phyloP scores from a whole-genome alignment of 805 yeast genomes.

The Starmerella asiatica region DNA sequence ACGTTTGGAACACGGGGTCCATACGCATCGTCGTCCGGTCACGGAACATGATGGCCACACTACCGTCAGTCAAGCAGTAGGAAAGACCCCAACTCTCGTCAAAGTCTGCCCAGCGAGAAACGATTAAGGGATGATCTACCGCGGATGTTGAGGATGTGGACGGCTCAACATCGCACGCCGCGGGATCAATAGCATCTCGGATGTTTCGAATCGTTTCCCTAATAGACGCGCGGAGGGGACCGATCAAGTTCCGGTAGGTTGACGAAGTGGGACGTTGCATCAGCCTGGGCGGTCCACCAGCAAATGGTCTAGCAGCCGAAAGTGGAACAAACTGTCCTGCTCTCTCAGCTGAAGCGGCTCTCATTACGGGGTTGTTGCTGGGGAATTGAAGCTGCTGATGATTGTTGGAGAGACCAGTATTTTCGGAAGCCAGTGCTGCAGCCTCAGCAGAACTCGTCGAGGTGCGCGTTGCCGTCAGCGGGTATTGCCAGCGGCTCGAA shows the following conservation, averaged over 20 bases:
- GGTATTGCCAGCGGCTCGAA: not conserved
- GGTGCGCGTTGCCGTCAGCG: slow-evolving; percentile 12
- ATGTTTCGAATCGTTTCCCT: slow-evolving; percentile 9
- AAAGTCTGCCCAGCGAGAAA: slow-evolving; percentile 94
- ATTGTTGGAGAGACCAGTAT: not conserved
- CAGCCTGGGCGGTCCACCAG: slow-evolving; percentile 5
- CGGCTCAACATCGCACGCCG: not conserved
- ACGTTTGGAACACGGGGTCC: slow-evolving; percentile 40
- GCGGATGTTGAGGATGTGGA: slow-evolving; percentile 1
- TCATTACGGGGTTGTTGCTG: no score
- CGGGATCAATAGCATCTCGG: slow-evolving; percentile 1
- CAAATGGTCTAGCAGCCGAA: not conserved
- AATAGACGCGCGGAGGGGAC: slow-evolving; percentile 11
- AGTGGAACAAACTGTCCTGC: no score
- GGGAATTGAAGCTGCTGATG: no score
- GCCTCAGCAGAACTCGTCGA: slow-evolving; percentile 3
- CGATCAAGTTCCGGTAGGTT: slow-evolving; percentile 5
- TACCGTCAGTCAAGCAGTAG: slow-evolving; percentile 78
- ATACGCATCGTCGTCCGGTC: slow-evolving; percentile 68
- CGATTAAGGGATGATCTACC: slow-evolving; percentile 12
- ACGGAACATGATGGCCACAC: slow-evolving; percentile 80
- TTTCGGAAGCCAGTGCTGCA: not conserved
- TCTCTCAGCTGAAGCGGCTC: no score
- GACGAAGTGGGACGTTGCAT: slow-evolving; percentile 11
- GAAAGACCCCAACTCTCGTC: slow-evolving; percentile 92